Evolutionary conservation across 129 eudicot genomes (phyloP), one percentile per base, ranked within the genome.

Genomic region (Saposhnikovia divaricata): DNA sequence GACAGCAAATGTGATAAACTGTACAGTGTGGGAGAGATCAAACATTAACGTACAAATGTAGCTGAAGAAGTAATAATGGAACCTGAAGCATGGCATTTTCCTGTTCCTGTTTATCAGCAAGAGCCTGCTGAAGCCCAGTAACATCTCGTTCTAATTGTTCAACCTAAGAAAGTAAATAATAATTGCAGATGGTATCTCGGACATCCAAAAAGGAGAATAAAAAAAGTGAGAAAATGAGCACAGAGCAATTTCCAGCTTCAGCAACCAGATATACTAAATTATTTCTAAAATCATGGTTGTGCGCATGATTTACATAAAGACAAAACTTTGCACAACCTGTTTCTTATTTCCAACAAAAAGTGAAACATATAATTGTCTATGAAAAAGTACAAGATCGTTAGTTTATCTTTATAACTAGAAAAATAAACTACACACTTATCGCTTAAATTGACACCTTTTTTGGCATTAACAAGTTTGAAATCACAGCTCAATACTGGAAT

Each of bases 1-100:
- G 57, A 38, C 37, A 61, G 71, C 40, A 66, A 66, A 47, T 79
- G 72, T 19, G 25, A 70, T 4, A 74, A 85, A 8, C 27, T 28
- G 50, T 74, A 37, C 27, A 46, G 42, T 42, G 31, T 78, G 37
- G 8, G 1, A 23, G 44, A 77, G 21, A 51, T 27, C 43, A 68
- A 31, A 40, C 3, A 77, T 38, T 5, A 5, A 61, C 38, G 48
- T 34, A 71, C 5, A 34, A 37, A 44, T 4, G 68, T 78, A 19
- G 16, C 12, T 44, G 19, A 73, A 10, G 28, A 82, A 81, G 59
- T 37, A 74, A 81, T n/a, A 79, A 81, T 46, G 77, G 76, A 81
- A 92, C 99, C 97, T 92, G 97, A 85, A 96, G 98, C 99, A 96
- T 96, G 81, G 92, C 97, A 81, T 80, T 86, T 85, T 96, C 99